These are phyloP conservation scores for Xanthoconium separans DNA, from an alignment of 1,284 basidiomycete genomes.

Conservation along the genomic window DNA sequence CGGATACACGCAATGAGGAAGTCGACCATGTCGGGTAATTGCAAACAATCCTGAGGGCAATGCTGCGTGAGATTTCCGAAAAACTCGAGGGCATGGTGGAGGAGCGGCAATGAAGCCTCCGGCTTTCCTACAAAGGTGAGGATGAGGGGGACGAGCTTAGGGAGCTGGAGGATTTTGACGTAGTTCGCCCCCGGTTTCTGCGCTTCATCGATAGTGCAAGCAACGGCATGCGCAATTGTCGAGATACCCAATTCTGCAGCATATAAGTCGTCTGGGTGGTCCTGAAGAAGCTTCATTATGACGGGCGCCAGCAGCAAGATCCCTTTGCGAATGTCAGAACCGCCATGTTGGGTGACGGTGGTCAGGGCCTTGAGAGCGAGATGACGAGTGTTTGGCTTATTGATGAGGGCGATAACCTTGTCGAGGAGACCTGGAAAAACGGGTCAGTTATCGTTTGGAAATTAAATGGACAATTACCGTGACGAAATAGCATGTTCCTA, in stretches of 20 bases:
- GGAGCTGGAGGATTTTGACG: constrained; percentile 44
- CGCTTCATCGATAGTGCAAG: constrained; percentile 39
- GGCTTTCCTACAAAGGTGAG: constrained; percentile 45
- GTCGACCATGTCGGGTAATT: constrained; percentile 40
- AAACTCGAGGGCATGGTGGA: constrained; percentile 50
- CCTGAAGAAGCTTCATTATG: constrained; percentile 45
- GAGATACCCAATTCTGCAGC: constrained; percentile 49
- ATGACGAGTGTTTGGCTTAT: constrained; percentile 43
- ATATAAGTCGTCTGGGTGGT: constrained; percentile 46
- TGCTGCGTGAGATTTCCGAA: constrained; percentile 43
- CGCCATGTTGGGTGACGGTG: constrained; percentile 60
- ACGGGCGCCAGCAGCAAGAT: constrained; percentile 43
- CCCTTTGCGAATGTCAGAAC: constrained; percentile 43
- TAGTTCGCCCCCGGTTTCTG: constrained; percentile 33
- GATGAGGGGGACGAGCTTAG: constrained; percentile 42
- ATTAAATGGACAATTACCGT: constrained; percentile 36
- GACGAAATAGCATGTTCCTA: constrained; percentile 52
- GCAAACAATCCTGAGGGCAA: constrained; percentile 42
- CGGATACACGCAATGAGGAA: constrained; percentile 58
- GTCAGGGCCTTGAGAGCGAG: constrained; percentile 52
- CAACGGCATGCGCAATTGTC: constrained; percentile 49
- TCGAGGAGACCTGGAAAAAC: constrained; percentile 44
- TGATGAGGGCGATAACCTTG: constrained; percentile 53
- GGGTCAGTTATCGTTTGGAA: neutral
- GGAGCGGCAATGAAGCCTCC: constrained; percentile 38